Evolutionary conservation across 495 filamentous ascomycete species (phyloP).

Genomic region (Penicillium ucsense): DNA sequence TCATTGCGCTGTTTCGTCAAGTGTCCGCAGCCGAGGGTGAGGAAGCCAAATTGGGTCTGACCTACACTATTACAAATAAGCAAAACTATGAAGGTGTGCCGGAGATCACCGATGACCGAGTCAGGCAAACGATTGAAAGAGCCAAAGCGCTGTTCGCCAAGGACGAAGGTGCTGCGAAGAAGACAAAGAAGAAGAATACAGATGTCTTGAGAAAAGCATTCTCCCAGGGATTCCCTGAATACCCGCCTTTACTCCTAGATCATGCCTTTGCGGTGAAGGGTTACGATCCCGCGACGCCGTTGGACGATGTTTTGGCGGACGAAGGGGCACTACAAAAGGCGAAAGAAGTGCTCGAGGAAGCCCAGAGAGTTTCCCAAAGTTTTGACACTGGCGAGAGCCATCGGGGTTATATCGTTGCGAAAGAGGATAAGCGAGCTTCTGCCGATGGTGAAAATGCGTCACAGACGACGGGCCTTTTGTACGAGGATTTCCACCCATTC

Average conservation of each 20-base stretch:
- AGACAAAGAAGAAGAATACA: slow-evolving; percentile 69
- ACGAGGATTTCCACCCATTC: slow-evolving; percentile 96
- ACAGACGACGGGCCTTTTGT: slow-evolving; percentile 48
- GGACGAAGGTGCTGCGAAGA: slow-evolving; percentile 48
- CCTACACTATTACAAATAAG: slow-evolving; percentile 71
- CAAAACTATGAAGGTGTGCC: slow-evolving; percentile 74
- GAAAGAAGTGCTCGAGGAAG: slow-evolving; percentile 55
- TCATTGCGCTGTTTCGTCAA: slow-evolving; percentile 70
- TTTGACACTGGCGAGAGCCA: slow-evolving; percentile 23
- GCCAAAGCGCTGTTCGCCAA: slow-evolving; percentile 46
- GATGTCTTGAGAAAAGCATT: slow-evolving; percentile 71
- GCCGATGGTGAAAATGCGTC: slow-evolving; percentile 29
- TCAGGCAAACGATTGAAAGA: slow-evolving; percentile 59
- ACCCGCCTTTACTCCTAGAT: slow-evolving; percentile 77
- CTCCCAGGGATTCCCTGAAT: slow-evolving; percentile 73
- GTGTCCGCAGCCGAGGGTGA: slow-evolving; percentile 64
- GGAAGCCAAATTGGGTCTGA: slow-evolving; percentile 60
- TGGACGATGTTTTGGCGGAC: slow-evolving; percentile 58
- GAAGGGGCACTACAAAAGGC: slow-evolving; percentile 55
- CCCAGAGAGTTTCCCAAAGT: slow-evolving; percentile 40
- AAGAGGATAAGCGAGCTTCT: slow-evolving; percentile 35
- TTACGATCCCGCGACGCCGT: slow-evolving; percentile 55
- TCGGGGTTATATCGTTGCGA: slow-evolving; percentile 81
- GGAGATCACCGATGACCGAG: slow-evolving; percentile 57
- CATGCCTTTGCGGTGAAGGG: slow-evolving; percentile 62